Evolutionary conservation across 306 rosid species (phyloP), one percentile per base, ranked within the genome.

Genomic region (Herpetospermum pedunculosum): DNA sequence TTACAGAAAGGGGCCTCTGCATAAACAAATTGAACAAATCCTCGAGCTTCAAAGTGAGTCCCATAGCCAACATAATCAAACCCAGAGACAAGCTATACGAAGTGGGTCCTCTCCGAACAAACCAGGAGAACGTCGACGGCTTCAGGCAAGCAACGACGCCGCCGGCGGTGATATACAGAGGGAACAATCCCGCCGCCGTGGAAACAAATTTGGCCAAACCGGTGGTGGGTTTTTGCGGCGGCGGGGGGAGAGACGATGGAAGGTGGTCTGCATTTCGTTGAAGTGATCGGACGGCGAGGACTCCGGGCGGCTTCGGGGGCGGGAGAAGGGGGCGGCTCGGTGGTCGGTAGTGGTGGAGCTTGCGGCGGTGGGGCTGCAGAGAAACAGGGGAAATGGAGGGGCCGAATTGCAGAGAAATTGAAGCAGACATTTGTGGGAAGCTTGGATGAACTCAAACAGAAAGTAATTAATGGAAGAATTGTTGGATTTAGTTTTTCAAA

Each of bases 1-100:
- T 60, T 54, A 80, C 86, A 1, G 86, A 70, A 5, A 80, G 72
- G 14, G 83, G 84, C 38, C 80, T 74, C 50, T 50, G 59, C 70
- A 29, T 28, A 73, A 80, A 80, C 68, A 80, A 43, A 52, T 41
- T 43, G 69, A 80, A 35, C 64, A 83, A 53, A 70, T 83, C 84
- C 75, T 68, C 77, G 68, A 73, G 76, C 77, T 83, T 73, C 47
- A 83, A 65, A 80, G 86, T 83, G 40, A 83, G 49, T 5, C 86
- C 84, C 86, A 83, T 80, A 13, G 81, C 76, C 81, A 83, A 52
- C 83, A 83, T 83, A 59, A 83, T 80, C 76, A 83, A 77, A 18
- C 84, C 80, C 28, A 83, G 86, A 44, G 81, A 5, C 40, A 75
- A 63, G 73, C 70, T 83, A 35, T 83, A 83, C 0, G 84, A 80